A percentile compares a stretch with the other conserved stretches of the same genome.
Conservation (phyloP, 345 rosid species). For the Hirschfeldia incana region DNA sequence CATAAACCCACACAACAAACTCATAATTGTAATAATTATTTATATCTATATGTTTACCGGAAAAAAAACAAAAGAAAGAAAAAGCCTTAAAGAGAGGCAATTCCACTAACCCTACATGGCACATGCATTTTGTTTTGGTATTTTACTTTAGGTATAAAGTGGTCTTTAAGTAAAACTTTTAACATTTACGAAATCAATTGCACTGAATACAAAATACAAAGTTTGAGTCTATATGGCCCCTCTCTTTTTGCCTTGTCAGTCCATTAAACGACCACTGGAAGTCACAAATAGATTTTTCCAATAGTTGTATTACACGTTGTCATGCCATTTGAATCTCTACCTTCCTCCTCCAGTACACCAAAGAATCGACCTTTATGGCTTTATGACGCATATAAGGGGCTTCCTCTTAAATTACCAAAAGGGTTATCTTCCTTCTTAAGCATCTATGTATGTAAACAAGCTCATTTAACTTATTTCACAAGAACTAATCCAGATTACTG, state of each 20-base stretch:
- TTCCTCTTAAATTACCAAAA: background rate
- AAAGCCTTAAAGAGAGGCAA: conserved; percentile 30
- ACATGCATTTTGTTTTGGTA: conserved; percentile 40
- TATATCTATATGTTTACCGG: background rate
- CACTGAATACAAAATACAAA: conserved; percentile 38
- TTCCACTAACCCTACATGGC: conserved; percentile 34
- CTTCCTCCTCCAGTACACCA: conserved; percentile 21
- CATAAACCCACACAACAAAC: conserved; percentile 5
- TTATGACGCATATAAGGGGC: background rate
- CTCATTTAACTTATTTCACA: background rate
- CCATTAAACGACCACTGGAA: conserved; percentile 31
- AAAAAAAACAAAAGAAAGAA: background rate
- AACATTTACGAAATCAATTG: conserved; percentile 19
- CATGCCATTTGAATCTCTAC: conserved; percentile 20
- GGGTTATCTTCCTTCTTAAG: background rate
- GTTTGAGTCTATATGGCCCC: conserved; percentile 12
- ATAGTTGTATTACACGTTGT: conserved; percentile 5
- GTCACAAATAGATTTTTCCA: background rate
- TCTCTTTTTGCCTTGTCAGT: conserved; percentile 24
- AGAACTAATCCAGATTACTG: background rate
- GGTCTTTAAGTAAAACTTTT: background rate
- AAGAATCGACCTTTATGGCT: background rate
- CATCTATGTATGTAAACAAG: background rate
- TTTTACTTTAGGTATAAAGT: conserved; percentile 30
- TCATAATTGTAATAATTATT: background rate